These are phyloP conservation scores for Gracilaria caudata DNA, from an alignment of 23 red algal genomes.

Conservation along the genomic window DNA sequence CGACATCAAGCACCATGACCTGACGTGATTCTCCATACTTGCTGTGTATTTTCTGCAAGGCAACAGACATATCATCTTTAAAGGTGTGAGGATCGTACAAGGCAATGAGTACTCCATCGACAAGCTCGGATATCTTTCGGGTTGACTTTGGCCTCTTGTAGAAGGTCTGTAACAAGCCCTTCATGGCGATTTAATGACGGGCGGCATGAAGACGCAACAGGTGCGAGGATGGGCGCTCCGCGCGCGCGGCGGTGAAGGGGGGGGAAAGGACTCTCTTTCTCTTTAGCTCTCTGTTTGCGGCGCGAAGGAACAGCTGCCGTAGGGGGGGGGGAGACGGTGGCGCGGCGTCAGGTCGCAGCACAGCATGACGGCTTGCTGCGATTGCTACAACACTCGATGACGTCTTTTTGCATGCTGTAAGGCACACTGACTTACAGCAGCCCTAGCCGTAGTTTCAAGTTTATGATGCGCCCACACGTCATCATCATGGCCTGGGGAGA, in stretches of 20 bases:
- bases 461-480: too few species aligned
- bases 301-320: too few species aligned
- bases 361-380: too few species aligned
- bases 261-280: too few species aligned
- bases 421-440: background rate
- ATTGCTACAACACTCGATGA: background rate
- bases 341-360: background rate
- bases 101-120: slow-evolving; percentile 74
- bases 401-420: background rate
- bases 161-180: slow-evolving; percentile 66
- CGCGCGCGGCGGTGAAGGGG: background rate
- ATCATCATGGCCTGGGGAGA: too few species aligned
- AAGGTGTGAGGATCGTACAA: slow-evolving; percentile 75
- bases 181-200: slow-evolving; percentile 24
- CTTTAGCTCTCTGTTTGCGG: too few species aligned
- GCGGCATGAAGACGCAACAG: slow-evolving; percentile 12
- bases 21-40: slow-evolving; percentile 61
- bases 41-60: slow-evolving; percentile 54
- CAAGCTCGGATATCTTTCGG: slow-evolving; percentile 61
- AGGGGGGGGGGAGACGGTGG: background rate
- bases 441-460: too few species aligned
- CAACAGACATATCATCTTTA: slow-evolving; percentile 44
- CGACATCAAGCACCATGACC: slow-evolving; percentile 63
- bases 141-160: slow-evolving; percentile 69
- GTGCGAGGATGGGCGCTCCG: background rate